Conservation (phyloP, 2,329 filamentous ascomycete genomes). For the Fusarium sp. region DNA sequence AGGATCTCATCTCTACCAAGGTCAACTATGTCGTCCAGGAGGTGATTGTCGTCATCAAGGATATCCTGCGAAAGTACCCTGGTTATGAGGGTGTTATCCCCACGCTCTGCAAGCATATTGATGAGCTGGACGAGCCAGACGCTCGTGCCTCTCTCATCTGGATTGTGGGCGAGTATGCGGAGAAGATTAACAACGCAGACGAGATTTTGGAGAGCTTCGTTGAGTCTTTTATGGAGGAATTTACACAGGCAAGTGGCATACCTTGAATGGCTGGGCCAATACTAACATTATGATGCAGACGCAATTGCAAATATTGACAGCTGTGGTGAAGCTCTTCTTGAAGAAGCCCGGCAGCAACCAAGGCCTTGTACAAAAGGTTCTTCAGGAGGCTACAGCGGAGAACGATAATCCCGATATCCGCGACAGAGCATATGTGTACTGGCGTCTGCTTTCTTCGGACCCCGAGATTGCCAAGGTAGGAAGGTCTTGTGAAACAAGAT, state of each 20-base stretch:
- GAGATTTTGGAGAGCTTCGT: constrained; percentile 93
- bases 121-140: constrained; percentile 93
- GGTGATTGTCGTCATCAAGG: constrained; percentile 98
- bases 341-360: constrained; percentile 96
- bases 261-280: not conserved
- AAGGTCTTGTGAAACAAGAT: not conserved
- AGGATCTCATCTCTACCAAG: constrained; percentile 95
- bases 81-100: constrained; percentile 98
- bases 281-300: constrained; percentile 63
- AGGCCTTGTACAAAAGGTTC: constrained; percentile 89
- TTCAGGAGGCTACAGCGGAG: constrained; percentile 90
- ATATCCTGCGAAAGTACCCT: constrained; percentile 96
- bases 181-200: constrained; percentile 99
- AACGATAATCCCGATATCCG: constrained; percentile 98
- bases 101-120: constrained; percentile 94
- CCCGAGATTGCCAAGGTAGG: constrained; percentile 85
- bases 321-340: constrained; percentile 95
- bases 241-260: constrained; percentile 75
- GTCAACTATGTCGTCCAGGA: constrained; percentile 99
- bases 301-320: constrained; percentile 97
- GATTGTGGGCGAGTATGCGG: constrained; percentile 98
- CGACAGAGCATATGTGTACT: constrained; percentile 97
- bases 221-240: constrained; percentile 94
- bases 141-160: constrained; percentile 93
- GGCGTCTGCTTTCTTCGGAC: constrained; percentile 93